Evolutionary conservation across 1,284 basidiomycete genomes (phyloP).

Genomic region (Bjerkandera adusta): DNA sequence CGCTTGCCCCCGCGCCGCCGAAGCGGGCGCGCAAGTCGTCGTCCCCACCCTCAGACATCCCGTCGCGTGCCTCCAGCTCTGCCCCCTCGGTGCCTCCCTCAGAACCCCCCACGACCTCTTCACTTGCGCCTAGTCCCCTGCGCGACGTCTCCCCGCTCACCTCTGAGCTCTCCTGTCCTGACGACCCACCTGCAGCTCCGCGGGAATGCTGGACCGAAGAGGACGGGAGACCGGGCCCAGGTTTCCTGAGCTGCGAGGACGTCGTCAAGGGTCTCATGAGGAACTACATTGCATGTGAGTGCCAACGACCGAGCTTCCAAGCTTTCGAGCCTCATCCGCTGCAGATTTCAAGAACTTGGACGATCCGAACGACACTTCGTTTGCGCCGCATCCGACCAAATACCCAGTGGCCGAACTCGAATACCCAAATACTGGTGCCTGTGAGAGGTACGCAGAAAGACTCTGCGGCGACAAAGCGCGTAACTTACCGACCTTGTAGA

Average conservation of each 20-base stretch:
- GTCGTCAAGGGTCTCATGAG: slow-evolving; percentile 59
- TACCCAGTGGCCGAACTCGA: slow-evolving; percentile 65
- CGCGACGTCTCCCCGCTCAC: slow-evolving; percentile 9
- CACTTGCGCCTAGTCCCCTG: slow-evolving; percentile 19
- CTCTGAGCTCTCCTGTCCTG: slow-evolving; percentile 27
- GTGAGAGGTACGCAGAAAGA: slow-evolving; percentile 50
- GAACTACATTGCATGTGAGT: slow-evolving; percentile 65
- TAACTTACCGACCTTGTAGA: slow-evolving; percentile 33
- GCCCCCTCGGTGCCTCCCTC: slow-evolving; percentile 18
- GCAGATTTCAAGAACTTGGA: slow-evolving; percentile 65
- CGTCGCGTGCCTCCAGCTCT: slow-evolving; percentile 25
- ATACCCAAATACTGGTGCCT: slow-evolving; percentile 65
- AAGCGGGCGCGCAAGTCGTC: slow-evolving; percentile 28
- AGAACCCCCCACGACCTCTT: slow-evolving; percentile 18
- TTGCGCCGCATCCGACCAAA: slow-evolving; percentile 54
- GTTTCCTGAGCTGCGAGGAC: slow-evolving; percentile 56
- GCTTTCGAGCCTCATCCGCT: slow-evolving; percentile 1
- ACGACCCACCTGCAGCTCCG: slow-evolving; percentile 21
- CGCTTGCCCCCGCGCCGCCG: slow-evolving; percentile 8
- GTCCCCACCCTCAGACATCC: slow-evolving; percentile 15
- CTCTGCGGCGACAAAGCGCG: slow-evolving; percentile 5
- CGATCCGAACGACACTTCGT: slow-evolving; percentile 55
- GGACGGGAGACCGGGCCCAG: slow-evolving; percentile 47
- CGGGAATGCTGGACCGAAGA: slow-evolving; percentile 50
- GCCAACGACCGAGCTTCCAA: not conserved